Evolutionary conservation across 176 grass and related monocot species (phyloP).

Genomic region (Eleusine indica): DNA sequence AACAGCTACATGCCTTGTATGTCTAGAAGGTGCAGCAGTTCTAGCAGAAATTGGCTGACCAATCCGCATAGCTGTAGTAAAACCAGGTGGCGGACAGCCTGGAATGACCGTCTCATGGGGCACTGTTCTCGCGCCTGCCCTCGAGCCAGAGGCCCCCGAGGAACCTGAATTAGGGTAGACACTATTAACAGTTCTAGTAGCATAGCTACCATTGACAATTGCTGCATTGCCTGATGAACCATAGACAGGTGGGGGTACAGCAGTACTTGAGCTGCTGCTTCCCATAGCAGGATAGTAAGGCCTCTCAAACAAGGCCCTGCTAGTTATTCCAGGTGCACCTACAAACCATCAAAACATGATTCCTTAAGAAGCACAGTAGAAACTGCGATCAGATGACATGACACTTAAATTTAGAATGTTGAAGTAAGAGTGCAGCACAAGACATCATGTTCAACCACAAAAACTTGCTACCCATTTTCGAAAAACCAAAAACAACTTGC

Average conservation of each 20-base stretch:
- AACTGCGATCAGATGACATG: background rate
- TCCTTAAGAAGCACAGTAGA: background rate
- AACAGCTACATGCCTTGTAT: constrained; percentile 40
- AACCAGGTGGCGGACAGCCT: constrained; percentile 29
- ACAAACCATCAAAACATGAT: constrained; percentile 22
- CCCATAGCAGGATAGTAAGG: constrained; percentile 26
- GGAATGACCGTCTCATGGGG: background rate
- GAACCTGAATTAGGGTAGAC: constrained; percentile 24
- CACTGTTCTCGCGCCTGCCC: constrained; percentile 36
- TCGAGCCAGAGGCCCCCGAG: constrained; percentile 28
- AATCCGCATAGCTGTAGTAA: background rate
- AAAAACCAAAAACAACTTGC: background rate
- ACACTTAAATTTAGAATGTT: constrained; percentile 11
- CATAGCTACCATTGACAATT: constrained; percentile 41
- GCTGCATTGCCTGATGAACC: constrained; percentile 31
- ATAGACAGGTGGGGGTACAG: constrained; percentile 38
- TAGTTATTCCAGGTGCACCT: constrained; percentile 31
- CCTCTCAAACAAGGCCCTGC: background rate
- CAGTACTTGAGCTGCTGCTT: constrained; percentile 40
- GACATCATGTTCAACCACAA: constrained; percentile 11
- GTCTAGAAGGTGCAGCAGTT: constrained; percentile 47
- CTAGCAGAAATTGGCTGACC: constrained; percentile 26
- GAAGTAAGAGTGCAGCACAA: constrained; percentile 16
- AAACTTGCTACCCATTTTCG: background rate
- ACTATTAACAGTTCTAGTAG: constrained; percentile 46